phyloP scores from a whole-genome alignment of 2,329 filamentous ascomycete species.

The Sporothrix schenckii region DNA sequence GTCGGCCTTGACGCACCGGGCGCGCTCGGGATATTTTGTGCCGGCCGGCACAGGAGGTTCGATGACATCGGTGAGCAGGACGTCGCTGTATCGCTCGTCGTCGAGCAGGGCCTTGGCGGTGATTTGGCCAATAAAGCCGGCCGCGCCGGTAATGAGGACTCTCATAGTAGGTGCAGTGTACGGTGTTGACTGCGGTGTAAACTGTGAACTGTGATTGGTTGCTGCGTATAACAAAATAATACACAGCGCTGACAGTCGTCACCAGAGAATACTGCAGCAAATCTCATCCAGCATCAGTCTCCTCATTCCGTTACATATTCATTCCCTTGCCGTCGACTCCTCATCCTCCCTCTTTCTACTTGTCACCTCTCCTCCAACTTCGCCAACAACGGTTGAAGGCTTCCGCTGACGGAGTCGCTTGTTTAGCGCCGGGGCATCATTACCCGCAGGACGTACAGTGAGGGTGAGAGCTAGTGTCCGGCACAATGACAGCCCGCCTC shows the following conservation, averaged over 20 bases:
- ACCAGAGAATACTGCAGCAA: neutral
- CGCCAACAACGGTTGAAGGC: neutral
- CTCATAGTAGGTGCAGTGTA: constrained; percentile 1
- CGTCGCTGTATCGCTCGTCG: constrained; percentile 44
- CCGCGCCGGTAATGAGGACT: constrained; percentile 57
- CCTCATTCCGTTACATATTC: constrained; percentile 13
- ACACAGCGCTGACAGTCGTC: neutral
- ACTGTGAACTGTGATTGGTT: constrained; percentile 5
- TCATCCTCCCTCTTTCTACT: neutral
- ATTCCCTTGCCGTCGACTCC: neutral
- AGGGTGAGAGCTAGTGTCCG: neutral
- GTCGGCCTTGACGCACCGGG: constrained; percentile 50
- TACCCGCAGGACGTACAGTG: neutral
- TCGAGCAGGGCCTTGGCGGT: constrained; percentile 55
- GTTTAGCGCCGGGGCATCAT: constrained; percentile 14
- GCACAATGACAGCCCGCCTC: constrained; percentile 11
- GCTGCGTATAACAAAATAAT: neutral
- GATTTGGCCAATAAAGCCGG: constrained; percentile 59
- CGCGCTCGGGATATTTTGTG: constrained; percentile 48
- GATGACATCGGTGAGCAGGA: constrained; percentile 54
- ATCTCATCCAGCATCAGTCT: neutral
- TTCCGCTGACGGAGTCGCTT: constrained; percentile 1
- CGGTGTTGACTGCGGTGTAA: neutral
- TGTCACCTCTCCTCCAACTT: neutral
- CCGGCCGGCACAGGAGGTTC: constrained; percentile 50